Evolutionary conservation across 768 basidiomycete species (phyloP), one percentile per base, ranked within the genome.

Genomic region (Lentinula raphanica): DNA sequence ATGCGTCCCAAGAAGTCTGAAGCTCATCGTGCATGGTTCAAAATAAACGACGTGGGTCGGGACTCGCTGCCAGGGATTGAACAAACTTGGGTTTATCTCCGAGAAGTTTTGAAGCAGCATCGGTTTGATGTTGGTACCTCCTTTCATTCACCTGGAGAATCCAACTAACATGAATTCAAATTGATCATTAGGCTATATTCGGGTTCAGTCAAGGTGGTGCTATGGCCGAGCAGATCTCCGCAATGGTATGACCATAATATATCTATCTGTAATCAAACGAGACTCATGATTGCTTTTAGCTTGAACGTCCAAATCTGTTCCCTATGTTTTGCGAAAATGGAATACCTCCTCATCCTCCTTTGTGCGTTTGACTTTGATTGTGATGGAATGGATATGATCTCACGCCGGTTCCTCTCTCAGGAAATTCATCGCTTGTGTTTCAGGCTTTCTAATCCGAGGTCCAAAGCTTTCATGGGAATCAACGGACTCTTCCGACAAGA

Each of bases 1-100:
- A 56, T 42, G 44, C 15, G 42, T 40, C 54, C 54, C 11, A 4
- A 25, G 1, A 28, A 45, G 3, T 46, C 54, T 29, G 40, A 35
- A 13, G 28, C 54, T 3, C 40, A 21, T 19, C 54, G 54, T n/a
- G 54, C 40, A 19, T 56, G 54, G 54, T 56, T 56, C 54, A 42
- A 40, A 29, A 56, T 56, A 3, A 56, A 46, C 28, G 28, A 56
- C n/a, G 42, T 28, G 19, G 54, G 54, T 23, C 54, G 54, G 6
- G 54, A 56, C 54, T 56, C 54, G 11, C n/a, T 56, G 32, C 54
- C 54, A 2, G 54, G 54, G 19, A 56, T 56, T 28, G 54, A 56
- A 15, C 39, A 32, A 29, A 38, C 54, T 29, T 56, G 39, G 44
- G 19, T 17, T 8, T 46, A 29, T 56, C 54, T 56, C 32, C 42